Evolutionary conservation across 2,329 filamentous ascomycete genomes (phyloP).

Genomic region (Fusarium dlaminii): DNA sequence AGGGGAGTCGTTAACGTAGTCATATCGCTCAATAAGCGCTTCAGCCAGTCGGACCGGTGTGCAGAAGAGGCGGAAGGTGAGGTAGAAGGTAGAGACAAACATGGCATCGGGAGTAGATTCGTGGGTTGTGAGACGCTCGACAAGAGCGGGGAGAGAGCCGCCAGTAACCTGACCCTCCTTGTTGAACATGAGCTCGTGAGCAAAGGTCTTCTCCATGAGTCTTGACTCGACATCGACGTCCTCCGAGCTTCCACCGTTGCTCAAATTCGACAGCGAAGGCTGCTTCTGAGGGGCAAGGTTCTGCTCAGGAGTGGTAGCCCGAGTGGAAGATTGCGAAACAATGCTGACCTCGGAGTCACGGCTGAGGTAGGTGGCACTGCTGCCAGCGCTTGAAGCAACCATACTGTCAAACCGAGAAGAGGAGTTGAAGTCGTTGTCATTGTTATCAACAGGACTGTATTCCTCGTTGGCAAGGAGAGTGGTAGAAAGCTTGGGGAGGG

Average conservation of each 20-base stretch:
- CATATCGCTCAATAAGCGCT: conserved; percentile 88
- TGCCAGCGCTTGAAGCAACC: conserved; percentile 79
- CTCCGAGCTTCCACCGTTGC: conserved; percentile 74
- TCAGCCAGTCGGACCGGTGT: conserved; percentile 81
- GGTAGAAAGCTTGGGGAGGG: conserved; percentile 67
- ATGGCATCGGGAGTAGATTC: conserved; percentile 91
- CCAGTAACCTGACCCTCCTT: conserved; percentile 96
- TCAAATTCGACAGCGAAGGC: conserved; percentile 74
- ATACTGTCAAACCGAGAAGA: conserved; percentile 74
- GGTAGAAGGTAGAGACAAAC: conserved; percentile 94
- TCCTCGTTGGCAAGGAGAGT: conserved; percentile 58
- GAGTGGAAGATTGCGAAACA: conserved; percentile 82
- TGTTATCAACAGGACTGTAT: conserved; percentile 58
- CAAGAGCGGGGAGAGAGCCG: conserved; percentile 86
- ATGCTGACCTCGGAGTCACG: conserved; percentile 84
- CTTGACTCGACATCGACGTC: conserved; percentile 83
- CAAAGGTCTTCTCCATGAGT: conserved; percentile 90
- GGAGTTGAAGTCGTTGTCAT: conserved; percentile 61
- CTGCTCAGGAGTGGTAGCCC: conserved; percentile 86
- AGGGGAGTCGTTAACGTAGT: conserved; percentile 84
- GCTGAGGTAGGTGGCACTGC: conserved; percentile 80
- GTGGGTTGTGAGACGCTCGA: conserved; percentile 94
- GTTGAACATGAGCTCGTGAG: conserved; percentile 91
- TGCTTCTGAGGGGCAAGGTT: conserved; percentile 63
- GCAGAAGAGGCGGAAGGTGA: conserved; percentile 94